Base-by-base conservation (phyloP, 768 basidiomycete species). In the Calocybe gangraenosa region DNA sequence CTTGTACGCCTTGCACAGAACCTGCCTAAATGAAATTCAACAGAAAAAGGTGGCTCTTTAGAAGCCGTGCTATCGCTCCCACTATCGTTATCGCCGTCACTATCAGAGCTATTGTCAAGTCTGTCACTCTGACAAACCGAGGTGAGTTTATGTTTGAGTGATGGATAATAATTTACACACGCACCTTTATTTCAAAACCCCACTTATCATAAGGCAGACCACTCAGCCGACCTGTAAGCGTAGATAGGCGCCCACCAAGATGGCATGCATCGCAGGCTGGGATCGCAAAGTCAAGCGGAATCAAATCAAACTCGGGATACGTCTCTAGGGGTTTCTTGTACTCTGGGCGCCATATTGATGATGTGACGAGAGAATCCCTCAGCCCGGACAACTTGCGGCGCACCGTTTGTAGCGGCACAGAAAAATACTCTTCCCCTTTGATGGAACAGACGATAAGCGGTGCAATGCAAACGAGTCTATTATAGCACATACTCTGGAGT, bases 241-340 rank as follows among this genome's bases (percentile, higher is more conserved):
- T 87, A 18, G 88, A 87, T 54, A 79, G 59, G 47, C 87, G 75
- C 15, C 81, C 76, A 32, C 83, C 79, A 23, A 92, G 71, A 62
- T 84, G 78, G 60, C 92, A 95, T 17, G 89, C 92, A 62, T 93
- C 87, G 58, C 92, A 96, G 14, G 67, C 66, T 1, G 81, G 79
- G 17, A 79, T 63, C 11, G 79, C 64, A 53, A 80, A 81, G 13
- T 78, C 68, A 43, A 92, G 61, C 19, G 55, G 55, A 19, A 68
- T 52, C 31, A 87, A 58, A 14, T 74, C 66, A 43, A 92, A 78
- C 1, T 74, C 65, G 0, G 92, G 92, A 60, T 82, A 84, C 39
- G 52, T 76, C 56, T 86, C 78, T 11, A 96, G 61, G 2, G 71
- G 57, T 33, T 70, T 73, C 53, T 77, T 88, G 67, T 87, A 90